Evolutionary conservation across 331 rosid species (phyloP), one percentile per base, ranked within the genome.

Genomic region (Cydonia oblonga): DNA sequence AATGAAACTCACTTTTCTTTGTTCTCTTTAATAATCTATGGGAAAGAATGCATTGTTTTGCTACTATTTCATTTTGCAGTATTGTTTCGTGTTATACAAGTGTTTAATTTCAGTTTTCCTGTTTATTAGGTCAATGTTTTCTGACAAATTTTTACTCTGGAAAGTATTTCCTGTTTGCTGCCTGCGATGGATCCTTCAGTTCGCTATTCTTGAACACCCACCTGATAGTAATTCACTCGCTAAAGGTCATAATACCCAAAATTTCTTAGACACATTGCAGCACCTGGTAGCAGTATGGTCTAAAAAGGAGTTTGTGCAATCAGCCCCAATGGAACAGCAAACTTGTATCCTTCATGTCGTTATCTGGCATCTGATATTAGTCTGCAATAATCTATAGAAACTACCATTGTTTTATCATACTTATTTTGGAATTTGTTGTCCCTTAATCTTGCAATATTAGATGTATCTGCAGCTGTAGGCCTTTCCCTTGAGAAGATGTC

Each of bases 151-250:
- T 82, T 81, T 93, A 76, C 82, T 89, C 75, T 85, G 98, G 96
- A 93, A 91, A 83, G 93, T 91, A 75, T 93, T 93, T 77, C 98
- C 98, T 54, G 6, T 91, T 72, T 66, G 86, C 78, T 89, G 97
- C 82, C 86, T 93, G 79, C 86, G 80, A 79, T 93, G 98, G 98
- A 82, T 93, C 83, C 97, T 93, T 84, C 96, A 93, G 69, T 91
- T 89, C 74, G 73, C 89, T 58, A 85, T 89, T 70, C 88, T 75
- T 40, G 89, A 89, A 87, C 82, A 86, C 78, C 87, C 97, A 12
- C 96, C 96, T 16, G 73, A 81, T 74, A 68, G 85, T 70, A 74
- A 63, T 68, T 68, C 79, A 77, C 80, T 81, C 18, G 80, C 81
- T 73, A 73, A 81, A 58, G 71, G 76, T 70, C 83, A 81, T 19